Percentiles rank a stretch among this genome's conserved stretches.
These are phyloP conservation scores for Phylloporus scabripes DNA, from an alignment of 768 basidiomycete species.

Conservation along the genomic window DNA sequence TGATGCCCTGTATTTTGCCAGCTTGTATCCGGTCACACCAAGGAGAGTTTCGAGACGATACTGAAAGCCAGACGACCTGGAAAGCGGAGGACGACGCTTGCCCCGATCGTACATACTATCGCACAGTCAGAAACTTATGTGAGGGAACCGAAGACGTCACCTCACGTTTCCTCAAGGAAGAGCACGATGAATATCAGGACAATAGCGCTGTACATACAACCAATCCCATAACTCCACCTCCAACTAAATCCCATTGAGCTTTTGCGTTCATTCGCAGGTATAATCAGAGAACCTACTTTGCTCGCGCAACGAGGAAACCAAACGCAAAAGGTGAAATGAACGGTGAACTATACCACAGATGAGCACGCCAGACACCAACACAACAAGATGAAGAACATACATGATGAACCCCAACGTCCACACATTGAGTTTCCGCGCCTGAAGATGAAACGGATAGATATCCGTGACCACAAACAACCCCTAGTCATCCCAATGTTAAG, in stretches of 20 bases:
- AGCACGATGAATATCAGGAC: constrained; percentile 43
- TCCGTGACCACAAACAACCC: constrained; percentile 45
- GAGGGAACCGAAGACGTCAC: constrained; percentile 1
- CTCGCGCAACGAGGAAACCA: constrained; percentile 25
- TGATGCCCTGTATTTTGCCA: constrained; percentile 41
- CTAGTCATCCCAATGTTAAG: constrained; percentile 13
- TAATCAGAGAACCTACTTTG: constrained; percentile 14
- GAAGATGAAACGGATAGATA: constrained; percentile 50
- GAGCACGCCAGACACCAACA: constrained; percentile 18
- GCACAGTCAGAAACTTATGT: neutral
- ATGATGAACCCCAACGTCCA: constrained; percentile 51
- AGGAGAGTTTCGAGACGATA: constrained; percentile 43
- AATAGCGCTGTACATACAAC: constrained; percentile 41
- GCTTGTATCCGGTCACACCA: constrained; percentile 43
- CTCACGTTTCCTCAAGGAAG: constrained; percentile 48
- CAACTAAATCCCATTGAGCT: constrained; percentile 27
- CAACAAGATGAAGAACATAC: constrained; percentile 39
- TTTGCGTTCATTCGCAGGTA: too few relatives aligned
- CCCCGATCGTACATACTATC: constrained; percentile 46
- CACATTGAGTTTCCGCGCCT: constrained; percentile 45
- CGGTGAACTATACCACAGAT: constrained; percentile 28
- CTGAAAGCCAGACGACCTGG: constrained; percentile 28
- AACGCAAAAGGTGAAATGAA: constrained; percentile 29
- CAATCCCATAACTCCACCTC: constrained; percentile 52
- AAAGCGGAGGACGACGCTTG: constrained; percentile 27